Conservation (phyloP, 2,329 filamentous ascomycete genomes). For the Xylaria hypoxylon region DNA sequence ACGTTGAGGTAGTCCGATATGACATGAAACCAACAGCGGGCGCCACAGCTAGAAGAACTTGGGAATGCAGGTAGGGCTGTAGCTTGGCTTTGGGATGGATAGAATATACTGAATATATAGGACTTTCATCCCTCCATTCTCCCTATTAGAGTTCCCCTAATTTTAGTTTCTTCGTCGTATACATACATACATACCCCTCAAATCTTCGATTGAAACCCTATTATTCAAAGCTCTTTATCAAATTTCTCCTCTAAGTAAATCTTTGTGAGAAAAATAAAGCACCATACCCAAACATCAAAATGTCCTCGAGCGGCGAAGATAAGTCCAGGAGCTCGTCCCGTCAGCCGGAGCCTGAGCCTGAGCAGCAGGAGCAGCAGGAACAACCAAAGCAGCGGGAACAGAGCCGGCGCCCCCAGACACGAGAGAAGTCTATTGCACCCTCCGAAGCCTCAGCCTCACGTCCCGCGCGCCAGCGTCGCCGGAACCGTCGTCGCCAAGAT, state of each 20-base stretch:
- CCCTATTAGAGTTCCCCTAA: not conserved
- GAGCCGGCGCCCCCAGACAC: constrained; percentile 19
- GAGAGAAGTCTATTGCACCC: constrained; percentile 33
- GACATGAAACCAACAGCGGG: constrained; percentile 19
- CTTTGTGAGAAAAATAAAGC: not conserved
- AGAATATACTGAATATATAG: constrained; percentile 20
- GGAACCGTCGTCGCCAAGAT: constrained; percentile 37
- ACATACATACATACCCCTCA: not conserved
- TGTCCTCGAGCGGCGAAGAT: constrained; percentile 40
- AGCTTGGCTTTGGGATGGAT: constrained; percentile 7
- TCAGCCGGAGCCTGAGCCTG: constrained; percentile 28
- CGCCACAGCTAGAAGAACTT: constrained; percentile 1
- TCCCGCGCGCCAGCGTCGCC: constrained; percentile 39
- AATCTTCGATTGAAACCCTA: not conserved
- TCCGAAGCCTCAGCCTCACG: constrained; percentile 36
- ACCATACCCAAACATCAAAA: constrained; percentile 20
- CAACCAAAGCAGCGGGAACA: constrained; percentile 15
- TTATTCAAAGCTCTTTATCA: not conserved
- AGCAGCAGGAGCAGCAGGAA: constrained; percentile 27
- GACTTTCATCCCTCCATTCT: not conserved
- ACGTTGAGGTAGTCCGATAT: constrained; percentile 37
- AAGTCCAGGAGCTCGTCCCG: constrained; percentile 37
- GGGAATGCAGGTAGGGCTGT: constrained; percentile 29
- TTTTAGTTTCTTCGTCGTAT: not conserved
- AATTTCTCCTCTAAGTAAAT: not conserved